Evolutionary conservation across 345 rosid genomes (phyloP), one percentile per base, ranked within the genome.

Genomic region (Anacardium occidentale): DNA sequence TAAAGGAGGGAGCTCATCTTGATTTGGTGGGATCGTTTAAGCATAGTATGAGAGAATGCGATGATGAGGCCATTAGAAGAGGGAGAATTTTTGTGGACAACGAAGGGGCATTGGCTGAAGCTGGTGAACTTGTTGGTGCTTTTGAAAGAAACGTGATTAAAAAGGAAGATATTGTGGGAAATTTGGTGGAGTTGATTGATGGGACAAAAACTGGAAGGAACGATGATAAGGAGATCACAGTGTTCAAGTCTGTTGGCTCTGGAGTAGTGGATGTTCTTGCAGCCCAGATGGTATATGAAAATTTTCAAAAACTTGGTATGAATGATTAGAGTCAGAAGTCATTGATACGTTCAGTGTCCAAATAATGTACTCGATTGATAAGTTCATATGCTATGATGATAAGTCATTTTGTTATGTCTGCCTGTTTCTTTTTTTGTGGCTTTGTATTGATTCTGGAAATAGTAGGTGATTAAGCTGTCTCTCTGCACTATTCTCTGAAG

Each of bases 11-110:
- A 68, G 85, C 98, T 10, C 97, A 94, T 80, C 68, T 91, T 80
- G 96, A 94, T 79, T 78, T 94, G 82, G 98, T 94, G 53, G 97
- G 98, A 5, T 91, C 98, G 17, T 91, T 83, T 58, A 86, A 76
- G 83, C 88, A 79, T 59, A 80, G 85, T 7, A 93, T 90, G 97
- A 87, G 58, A 77, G 97, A 94, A 77, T 90, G 98, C 51, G 96
- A 94, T 60, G 96, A 91, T 65, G 88, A 75, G 14, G 97, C 97
- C 7, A 73, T 91, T 29, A 80, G 45, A 76, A 83, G 88, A 77
- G 96, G 96, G 60, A 83, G 81, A 18, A 92, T 94, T 64, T 90
- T 84, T 42, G 93, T 90, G 15, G 98, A 94, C 75, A 87, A 85
- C 45, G 91, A 79, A 66, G 86, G 79, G 48, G 97, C 97, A 0